A percentile compares a stretch with the other conserved stretches of the same genome.
phyloP scores from a whole-genome alignment of 2,329 filamentous ascomycete genomes.

The Cyanodermella asteris region DNA sequence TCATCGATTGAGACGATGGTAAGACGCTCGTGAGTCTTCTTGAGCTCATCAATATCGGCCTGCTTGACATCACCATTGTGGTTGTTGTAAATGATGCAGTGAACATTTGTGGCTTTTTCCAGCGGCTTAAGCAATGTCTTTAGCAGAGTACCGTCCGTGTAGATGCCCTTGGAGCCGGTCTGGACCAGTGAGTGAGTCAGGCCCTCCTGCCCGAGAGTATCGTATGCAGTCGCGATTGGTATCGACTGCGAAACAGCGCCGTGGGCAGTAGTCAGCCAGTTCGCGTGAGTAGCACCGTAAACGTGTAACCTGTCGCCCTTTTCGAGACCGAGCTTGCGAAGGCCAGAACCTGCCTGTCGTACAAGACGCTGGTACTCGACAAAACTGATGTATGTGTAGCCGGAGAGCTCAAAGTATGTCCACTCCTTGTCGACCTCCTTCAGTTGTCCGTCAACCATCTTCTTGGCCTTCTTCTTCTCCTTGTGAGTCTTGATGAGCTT shows the following conservation, averaged over 20 bases:
- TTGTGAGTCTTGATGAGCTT: conserved; percentile 47
- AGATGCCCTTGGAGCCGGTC: conserved; percentile 63
- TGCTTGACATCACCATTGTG: conserved; percentile 28
- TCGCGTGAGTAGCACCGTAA: conserved; percentile 49
- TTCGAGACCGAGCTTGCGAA: conserved; percentile 44
- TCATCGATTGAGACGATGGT: conserved; percentile 34
- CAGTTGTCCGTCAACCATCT: conserved; percentile 51
- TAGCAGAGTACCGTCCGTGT: conserved; percentile 61
- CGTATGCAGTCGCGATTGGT: conserved; percentile 79
- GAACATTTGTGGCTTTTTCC: conserved; percentile 31
- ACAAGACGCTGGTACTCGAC: conserved; percentile 44
- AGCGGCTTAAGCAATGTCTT: conserved; percentile 35
- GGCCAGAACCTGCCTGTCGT: conserved; percentile 40
- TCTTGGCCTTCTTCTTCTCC: conserved; percentile 59
- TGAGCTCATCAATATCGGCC: conserved; percentile 31
- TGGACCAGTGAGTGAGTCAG: conserved; percentile 70
- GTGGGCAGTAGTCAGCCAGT: conserved; percentile 58
- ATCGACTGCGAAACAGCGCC: conserved; percentile 53
- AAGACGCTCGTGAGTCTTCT: conserved; percentile 29
- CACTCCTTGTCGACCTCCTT: conserved; percentile 58
- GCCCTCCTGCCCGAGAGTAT: conserved; percentile 68
- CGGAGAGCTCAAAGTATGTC: conserved; percentile 55
- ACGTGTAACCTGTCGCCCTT: conserved; percentile 45
- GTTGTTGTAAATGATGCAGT: conserved; percentile 37
- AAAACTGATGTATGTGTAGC: conserved; percentile 49